Evolutionary conservation across 495 filamentous ascomycete species (phyloP), one percentile per base, ranked within the genome.

Genomic region (Hyaloscypha bicolor): DNA sequence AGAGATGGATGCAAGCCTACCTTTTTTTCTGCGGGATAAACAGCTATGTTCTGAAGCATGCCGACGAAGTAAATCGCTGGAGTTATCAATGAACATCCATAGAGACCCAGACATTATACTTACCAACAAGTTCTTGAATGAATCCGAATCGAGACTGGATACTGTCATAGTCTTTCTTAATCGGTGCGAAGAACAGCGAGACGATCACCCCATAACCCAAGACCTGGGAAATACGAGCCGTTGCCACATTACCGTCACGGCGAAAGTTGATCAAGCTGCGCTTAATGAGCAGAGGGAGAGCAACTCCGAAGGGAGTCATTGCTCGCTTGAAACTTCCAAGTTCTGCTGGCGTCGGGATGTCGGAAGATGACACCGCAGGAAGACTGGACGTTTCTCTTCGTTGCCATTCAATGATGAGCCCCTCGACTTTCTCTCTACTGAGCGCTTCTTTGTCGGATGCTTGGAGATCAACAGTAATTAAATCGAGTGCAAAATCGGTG

Each of bases 31-130:
- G 42, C 9, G 4, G 90, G 89, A 67, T 91, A 92, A 58, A 90
- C 80, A 6, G 88, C 85, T 22, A 92, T 84, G 70, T 91, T 92
- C 70, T 92, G 88, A 6, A 92, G 81, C 90, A 93, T 91, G 9
- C 87, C 89, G 9, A 92, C 85, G 68, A 91, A 91, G 71, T 91
- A 91, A 76, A 0, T 88, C 84, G 1, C 83, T 78, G 64, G 42
- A 48, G 4, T 48, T 48, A 19, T 48, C 42, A 48, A 19, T 19
- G 16, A 19, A 48, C 4, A 19, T 16, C 16, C 4, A 14, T 37
- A 19, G 16, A 48, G 42, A 48, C 16, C 12, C 11, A 6, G 16
- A 48, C 3, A 48, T 19, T 12, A 48, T 1, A 48, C 42, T 48
- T 48, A 48, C 42, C 42, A 48, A 48, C 42, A 16, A 92, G 76